Base-by-base conservation (phyloP, 2,329 filamentous ascomycete species). In the Apiospora saccharicola region DNA sequence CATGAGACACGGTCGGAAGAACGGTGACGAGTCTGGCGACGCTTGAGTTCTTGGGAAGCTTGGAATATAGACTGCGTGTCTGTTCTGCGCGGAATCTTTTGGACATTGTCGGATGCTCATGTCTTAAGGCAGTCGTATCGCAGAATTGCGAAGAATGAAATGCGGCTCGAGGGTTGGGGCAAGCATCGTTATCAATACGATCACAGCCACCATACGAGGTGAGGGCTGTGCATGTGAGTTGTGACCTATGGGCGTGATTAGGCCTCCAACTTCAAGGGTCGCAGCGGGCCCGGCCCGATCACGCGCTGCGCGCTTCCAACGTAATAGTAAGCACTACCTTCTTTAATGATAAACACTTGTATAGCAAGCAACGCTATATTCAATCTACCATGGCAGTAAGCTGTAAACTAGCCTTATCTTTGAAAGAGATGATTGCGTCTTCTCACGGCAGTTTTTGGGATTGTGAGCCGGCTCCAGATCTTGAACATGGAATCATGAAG, bases 21-120 rank as follows among this genome's bases (percentile, higher is more conserved):
- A 76, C 49, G 41, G 72, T 73, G 46, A 75, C 57, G 8, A 76
- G 71, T 37, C 75, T 71, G 46, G 67, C 41, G 22, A 34, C n/a
- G 14, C 51, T 53, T 14, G 69, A 61, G 22, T 71, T 30, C 1
- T 1, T 47, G 30, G 69, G 51, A 10, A 64, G 53, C 34, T 71
- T 61, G 19, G 69, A 61, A 10, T 71, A 71, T n/a, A 67, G 51
- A 30, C 34, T 71, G 24, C 43, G 53, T n/a, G 69, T 71, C 53
- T 71, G 69, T n/a, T 57, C 19, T 7, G 37, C 12, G n/a, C 14
- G 53, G 14, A 67, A 71, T 67, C 53, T 24, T 24, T 26, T 24
- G 8, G 69, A 67, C 69, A 71, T 71, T n/a, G 19, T n/a, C 16
- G 30, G 10, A 22, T 12, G 4, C 5, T 34, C 30, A 37, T 3